Evolutionary conservation across 2,329 filamentous ascomycete genomes (phyloP).

Genomic region (Xylariaceae sp.): DNA sequence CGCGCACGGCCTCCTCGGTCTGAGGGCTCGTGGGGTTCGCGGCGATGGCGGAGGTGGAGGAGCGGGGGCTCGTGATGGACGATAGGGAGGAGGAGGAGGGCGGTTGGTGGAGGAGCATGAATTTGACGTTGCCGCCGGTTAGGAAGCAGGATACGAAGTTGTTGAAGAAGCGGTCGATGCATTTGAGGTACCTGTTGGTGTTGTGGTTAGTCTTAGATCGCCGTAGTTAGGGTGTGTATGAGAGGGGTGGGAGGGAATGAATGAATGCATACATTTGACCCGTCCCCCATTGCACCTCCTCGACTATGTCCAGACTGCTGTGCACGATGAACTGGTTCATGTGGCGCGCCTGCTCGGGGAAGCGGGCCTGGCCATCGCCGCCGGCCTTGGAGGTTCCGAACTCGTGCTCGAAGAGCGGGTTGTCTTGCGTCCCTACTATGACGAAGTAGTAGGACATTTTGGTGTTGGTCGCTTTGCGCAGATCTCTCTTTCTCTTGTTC

Average conservation of each 20-base stretch:
- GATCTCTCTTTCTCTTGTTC: neutral
- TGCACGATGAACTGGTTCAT: slow-evolving; percentile 98
- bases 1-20: slow-evolving; percentile 90
- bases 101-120: slow-evolving; percentile 88
- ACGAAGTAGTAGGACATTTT: slow-evolving; percentile 97
- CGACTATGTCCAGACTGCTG: slow-evolving; percentile 87
- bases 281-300: slow-evolving; percentile 91
- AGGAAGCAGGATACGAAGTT: slow-evolving; percentile 94
- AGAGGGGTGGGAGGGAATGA: neutral
- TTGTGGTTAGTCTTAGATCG: neutral
- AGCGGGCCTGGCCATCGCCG: slow-evolving; percentile 86
- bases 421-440: slow-evolving; percentile 92
- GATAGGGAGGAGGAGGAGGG: slow-evolving; percentile 66
- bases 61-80: slow-evolving; percentile 30
- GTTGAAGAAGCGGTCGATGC: slow-evolving; percentile 94
- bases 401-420: slow-evolving; percentile 92
- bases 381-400: slow-evolving; percentile 96
- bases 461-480: neutral
- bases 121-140: slow-evolving; percentile 86
- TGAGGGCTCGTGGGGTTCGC: slow-evolving; percentile 83
- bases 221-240: neutral
- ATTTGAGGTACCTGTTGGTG: slow-evolving; percentile 70
- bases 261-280: slow-evolving; percentile 62
- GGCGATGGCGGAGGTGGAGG: slow-evolving; percentile 64
- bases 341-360: slow-evolving; percentile 80